These are phyloP conservation scores for Talaromyces pinophilus DNA, from an alignment of 2,329 filamentous ascomycete species.

Conservation along the genomic window DNA sequence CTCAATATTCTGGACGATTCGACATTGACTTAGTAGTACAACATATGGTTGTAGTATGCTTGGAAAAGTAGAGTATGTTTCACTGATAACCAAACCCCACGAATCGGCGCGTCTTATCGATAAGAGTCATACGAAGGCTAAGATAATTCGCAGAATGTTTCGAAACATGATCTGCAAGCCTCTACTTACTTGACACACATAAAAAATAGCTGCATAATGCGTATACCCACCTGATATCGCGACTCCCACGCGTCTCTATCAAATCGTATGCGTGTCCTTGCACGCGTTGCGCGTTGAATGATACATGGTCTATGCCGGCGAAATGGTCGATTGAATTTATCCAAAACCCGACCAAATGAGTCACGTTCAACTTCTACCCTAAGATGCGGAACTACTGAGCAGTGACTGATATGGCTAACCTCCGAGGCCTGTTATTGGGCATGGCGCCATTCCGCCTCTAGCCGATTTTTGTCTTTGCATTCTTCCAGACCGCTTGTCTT, in stretches of 20 bases:
- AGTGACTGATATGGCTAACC: not conserved
- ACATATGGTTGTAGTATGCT: not conserved
- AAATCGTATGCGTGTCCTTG: constrained; percentile 4
- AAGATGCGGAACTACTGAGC: not conserved
- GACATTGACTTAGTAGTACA: no score
- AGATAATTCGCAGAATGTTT: constrained; percentile 10
- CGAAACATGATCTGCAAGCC: constrained; percentile 17
- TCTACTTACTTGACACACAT: not conserved
- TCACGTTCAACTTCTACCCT: constrained; percentile 2
- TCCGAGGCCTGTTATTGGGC: not conserved
- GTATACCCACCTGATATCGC: constrained; percentile 1
- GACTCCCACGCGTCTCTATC: constrained; percentile 1
- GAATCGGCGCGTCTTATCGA: constrained; percentile 14
- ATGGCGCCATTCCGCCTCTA: constrained; percentile 8
- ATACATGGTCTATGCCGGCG: constrained; percentile 5
- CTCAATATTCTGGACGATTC: not conserved
- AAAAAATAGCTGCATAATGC: not conserved
- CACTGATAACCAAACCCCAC: not conserved
- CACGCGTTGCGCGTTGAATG: constrained; percentile 6
- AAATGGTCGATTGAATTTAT: not conserved
- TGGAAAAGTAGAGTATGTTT: not conserved
- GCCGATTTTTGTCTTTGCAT: not conserved
- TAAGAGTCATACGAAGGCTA: constrained; percentile 3
- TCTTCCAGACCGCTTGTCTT: constrained; percentile 10
- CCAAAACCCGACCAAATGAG: not conserved